Conservation (phyloP, 1,284 basidiomycete genomes). For the Termitomyces sp. region DNA sequence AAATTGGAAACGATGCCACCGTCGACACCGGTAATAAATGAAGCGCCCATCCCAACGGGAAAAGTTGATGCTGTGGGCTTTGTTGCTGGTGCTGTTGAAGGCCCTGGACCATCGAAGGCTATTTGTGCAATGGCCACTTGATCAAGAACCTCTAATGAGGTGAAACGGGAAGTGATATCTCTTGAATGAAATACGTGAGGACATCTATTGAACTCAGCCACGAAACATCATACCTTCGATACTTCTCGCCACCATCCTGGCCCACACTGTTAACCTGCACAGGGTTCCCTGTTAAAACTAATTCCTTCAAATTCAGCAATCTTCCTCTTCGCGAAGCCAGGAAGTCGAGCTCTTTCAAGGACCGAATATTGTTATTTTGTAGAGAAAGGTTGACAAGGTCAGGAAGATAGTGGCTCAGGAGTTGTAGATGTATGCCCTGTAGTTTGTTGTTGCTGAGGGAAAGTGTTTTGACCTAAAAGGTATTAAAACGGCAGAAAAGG, state of each 20-base stretch:
- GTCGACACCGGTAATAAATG: constrained; percentile 75
- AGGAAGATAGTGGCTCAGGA: constrained; percentile 64
- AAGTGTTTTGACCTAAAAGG: constrained; percentile 63
- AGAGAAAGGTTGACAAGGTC: constrained; percentile 78
- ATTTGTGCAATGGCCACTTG: constrained; percentile 71
- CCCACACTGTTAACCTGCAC: constrained; percentile 61
- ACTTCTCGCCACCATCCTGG: constrained; percentile 48
- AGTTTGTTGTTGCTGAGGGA: constrained; percentile 64
- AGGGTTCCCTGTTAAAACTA: constrained; percentile 80
- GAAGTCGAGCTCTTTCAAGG: constrained; percentile 63
- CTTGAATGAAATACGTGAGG: constrained; percentile 33
- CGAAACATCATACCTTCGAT: constrained; percentile 52
- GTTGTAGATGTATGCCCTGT: constrained; percentile 46
- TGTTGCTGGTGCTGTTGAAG: constrained; percentile 34
- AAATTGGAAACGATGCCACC: constrained; percentile 68
- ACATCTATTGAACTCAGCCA: constrained; percentile 1
- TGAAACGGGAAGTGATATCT: constrained; percentile 67
- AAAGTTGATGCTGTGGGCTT: constrained; percentile 57
- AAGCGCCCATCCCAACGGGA: constrained; percentile 65
- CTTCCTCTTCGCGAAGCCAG: constrained; percentile 57
- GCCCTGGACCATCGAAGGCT: constrained; percentile 58
- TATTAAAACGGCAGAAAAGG: constrained; percentile 3
- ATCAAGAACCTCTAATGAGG: constrained; percentile 69
- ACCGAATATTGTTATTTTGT: constrained; percentile 64
- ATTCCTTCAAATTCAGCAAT: constrained; percentile 62